These are phyloP conservation scores for Alternaria alternata DNA, from an alignment of 2,329 filamentous ascomycete species.

Conservation along the genomic window DNA sequence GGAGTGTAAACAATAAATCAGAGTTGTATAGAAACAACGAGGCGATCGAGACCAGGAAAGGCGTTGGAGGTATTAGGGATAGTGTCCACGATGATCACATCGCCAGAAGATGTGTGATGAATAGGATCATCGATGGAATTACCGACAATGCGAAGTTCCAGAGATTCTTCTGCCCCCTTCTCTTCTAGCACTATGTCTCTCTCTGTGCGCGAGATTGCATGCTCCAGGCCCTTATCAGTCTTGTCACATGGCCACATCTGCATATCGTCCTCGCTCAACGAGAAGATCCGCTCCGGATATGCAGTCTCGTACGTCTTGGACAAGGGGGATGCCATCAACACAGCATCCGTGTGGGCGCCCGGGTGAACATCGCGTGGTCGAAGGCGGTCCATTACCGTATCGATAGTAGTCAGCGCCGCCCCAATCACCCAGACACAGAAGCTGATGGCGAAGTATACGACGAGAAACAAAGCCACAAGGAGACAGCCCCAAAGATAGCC, in stretches of 20 bases:
- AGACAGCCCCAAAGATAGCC: constrained; percentile 16
- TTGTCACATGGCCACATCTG: neutral
- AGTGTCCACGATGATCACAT: neutral
- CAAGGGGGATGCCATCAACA: neutral
- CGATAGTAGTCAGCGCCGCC: neutral
- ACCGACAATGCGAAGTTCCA: neutral
- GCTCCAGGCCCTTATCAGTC: neutral
- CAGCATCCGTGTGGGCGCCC: neutral
- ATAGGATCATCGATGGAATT: neutral
- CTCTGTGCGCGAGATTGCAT: neutral
- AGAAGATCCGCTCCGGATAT: accelerated
- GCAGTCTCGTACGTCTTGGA: neutral
- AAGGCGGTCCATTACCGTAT: neutral
- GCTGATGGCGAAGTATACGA: constrained; percentile 4
- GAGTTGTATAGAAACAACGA: neutral
- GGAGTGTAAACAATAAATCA: neutral
- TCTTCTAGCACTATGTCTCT: neutral
- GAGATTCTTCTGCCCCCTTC: neutral
- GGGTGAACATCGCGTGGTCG: too few relatives aligned
- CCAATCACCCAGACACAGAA: constrained; percentile 1
- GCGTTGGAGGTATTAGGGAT: neutral
- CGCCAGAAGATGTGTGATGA: neutral
- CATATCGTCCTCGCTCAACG: neutral
- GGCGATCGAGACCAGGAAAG: neutral
- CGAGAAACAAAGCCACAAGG: constrained; percentile 16